A percentile compares a stretch with the other conserved stretches of the same genome.
phyloP scores from a whole-genome alignment of 2,329 filamentous ascomycete genomes.

The Blumeriella jaapii region DNA sequence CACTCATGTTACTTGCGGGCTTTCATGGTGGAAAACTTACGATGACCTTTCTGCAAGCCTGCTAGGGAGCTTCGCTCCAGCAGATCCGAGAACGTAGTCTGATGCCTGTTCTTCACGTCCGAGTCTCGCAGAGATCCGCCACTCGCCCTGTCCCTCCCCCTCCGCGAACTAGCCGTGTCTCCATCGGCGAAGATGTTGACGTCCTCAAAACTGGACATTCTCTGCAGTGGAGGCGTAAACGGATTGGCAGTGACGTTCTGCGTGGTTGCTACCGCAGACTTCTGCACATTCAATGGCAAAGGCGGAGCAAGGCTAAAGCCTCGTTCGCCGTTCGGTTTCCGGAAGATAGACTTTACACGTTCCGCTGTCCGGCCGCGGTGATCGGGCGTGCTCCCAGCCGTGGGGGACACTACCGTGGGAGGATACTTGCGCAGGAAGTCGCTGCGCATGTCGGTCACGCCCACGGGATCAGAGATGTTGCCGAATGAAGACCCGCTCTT shows the following conservation, averaged over 20 bases:
- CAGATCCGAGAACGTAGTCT: slow-evolving; percentile 41
- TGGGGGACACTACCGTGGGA: slow-evolving; percentile 17
- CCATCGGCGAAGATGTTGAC: slow-evolving; percentile 44
- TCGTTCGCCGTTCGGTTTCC: slow-evolving; percentile 11
- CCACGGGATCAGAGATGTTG: slow-evolving; percentile 39
- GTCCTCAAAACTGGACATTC: slow-evolving; percentile 37
- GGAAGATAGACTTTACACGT: slow-evolving; percentile 22
- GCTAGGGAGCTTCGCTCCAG: slow-evolving; percentile 36
- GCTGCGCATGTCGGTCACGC: slow-evolving; percentile 32
- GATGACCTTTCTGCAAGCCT: slow-evolving; percentile 26
- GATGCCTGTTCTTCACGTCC: slow-evolving; percentile 13
- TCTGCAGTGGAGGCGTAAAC: slow-evolving; percentile 29
- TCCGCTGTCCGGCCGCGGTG: slow-evolving; percentile 12
- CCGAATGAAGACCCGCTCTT: slow-evolving; percentile 33
- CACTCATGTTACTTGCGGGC: not conserved
- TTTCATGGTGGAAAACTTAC: slow-evolving; percentile 14
- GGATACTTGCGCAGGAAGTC: slow-evolving; percentile 39
- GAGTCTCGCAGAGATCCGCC: not conserved
- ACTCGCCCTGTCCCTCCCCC: slow-evolving; percentile 9
- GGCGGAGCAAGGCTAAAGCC: slow-evolving; percentile 10
- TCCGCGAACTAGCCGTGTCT: slow-evolving; percentile 28
- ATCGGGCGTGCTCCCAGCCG: slow-evolving; percentile 6
- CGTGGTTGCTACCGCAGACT: slow-evolving; percentile 2
- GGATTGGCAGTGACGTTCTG: no score
- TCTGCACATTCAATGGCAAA: slow-evolving; percentile 16